Conservation (phyloP, 441 rosid species). For the Mallotus japonicus region DNA sequence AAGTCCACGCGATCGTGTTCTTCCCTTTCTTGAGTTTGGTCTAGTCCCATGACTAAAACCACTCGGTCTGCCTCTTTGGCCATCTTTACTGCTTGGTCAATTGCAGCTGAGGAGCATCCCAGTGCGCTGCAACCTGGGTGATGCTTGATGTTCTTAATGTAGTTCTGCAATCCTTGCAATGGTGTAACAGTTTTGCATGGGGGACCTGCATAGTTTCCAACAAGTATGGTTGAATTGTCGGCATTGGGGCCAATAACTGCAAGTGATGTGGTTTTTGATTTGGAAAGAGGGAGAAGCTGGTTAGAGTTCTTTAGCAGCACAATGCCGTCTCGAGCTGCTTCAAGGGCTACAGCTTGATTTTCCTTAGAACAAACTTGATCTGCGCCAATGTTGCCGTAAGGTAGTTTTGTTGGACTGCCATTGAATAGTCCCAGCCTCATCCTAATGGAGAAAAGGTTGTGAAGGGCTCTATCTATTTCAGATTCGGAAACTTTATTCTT, state of each 20-base stretch:
- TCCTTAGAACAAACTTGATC: slow-evolving; percentile 58
- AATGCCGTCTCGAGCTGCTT: slow-evolving; percentile 78
- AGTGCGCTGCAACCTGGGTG: slow-evolving; percentile 58
- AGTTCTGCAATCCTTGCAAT: slow-evolving; percentile 53
- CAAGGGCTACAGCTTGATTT: slow-evolving; percentile 74
- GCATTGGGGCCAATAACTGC: slow-evolving; percentile 87
- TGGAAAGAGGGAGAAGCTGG: slow-evolving; percentile 51
- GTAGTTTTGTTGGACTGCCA: slow-evolving; percentile 56
- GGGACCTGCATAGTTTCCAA: slow-evolving; percentile 73
- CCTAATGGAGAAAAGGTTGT: slow-evolving; percentile 64
- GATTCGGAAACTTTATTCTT: slow-evolving; percentile 54
- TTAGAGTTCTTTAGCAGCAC: slow-evolving; percentile 65
- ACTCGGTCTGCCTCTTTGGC: slow-evolving; percentile 60
- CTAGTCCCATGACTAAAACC: slow-evolving; percentile 78
- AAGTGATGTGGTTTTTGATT: slow-evolving; percentile 40
- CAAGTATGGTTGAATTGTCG: slow-evolving; percentile 41
- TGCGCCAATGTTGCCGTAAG: slow-evolving; percentile 58
- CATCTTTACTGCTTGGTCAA: slow-evolving; percentile 48
- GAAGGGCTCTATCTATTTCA: slow-evolving; percentile 67
- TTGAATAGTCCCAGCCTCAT: slow-evolving; percentile 83
- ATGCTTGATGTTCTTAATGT: slow-evolving; percentile 44
- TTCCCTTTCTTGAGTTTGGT: slow-evolving; percentile 66
- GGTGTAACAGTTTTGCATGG: slow-evolving; percentile 59
- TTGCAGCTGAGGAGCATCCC: slow-evolving; percentile 43
- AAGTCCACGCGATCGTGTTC: slow-evolving; percentile 60